A percentile compares a stretch with the other conserved stretches of the same genome.
These are phyloP conservation scores for Calycina herbarum DNA, from an alignment of 2,329 filamentous ascomycete species.

Conservation along the genomic window DNA sequence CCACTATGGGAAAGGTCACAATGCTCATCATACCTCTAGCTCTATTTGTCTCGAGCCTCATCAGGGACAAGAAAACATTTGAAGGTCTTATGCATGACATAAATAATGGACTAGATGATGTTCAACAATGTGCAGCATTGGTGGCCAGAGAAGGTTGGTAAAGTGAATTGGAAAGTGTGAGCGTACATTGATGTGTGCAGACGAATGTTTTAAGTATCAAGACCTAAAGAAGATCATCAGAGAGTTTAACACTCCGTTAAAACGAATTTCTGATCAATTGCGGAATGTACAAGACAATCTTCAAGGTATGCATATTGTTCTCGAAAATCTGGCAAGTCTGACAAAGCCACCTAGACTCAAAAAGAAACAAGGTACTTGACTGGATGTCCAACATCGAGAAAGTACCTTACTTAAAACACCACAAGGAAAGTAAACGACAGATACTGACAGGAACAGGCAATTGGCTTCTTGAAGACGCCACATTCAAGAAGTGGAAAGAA, in stretches of 20 bases:
- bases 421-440: neutral
- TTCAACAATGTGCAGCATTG: neutral
- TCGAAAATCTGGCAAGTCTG: neutral
- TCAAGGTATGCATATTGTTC: neutral
- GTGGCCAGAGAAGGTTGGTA: neutral
- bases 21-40: neutral
- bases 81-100: neutral
- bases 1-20: neutral
- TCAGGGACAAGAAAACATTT: neutral
- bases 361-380: neutral
- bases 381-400: neutral
- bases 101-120: neutral
- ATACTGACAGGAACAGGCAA: neutral
- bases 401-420: neutral
- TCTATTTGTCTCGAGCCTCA: neutral
- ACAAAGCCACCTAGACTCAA: neutral
- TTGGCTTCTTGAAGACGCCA: neutral
- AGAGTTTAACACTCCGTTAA: neutral
- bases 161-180: no score
- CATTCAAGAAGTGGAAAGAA: neutral
- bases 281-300: neutral
- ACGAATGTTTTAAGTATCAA: neutral
- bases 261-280: neutral
- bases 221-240: neutral
- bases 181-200: neutral